These are phyloP conservation scores for Boletus sensibilis DNA, from an alignment of 768 basidiomycete species.

Conservation along the genomic window DNA sequence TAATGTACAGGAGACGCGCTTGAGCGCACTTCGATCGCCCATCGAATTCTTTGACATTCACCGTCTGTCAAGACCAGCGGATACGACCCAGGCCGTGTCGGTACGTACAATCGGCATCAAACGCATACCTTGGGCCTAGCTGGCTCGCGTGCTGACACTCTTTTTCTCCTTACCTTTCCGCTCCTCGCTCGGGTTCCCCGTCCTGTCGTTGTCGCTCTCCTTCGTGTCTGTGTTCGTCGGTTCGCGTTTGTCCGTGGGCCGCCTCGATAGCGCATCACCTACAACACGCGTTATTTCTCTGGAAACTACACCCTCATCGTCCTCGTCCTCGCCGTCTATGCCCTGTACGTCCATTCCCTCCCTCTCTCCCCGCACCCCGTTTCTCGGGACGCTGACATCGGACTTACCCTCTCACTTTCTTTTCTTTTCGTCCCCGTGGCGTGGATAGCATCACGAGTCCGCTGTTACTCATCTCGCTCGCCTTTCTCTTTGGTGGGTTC, in stretches of 20 bases:
- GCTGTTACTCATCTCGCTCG: slow-evolving; percentile 77
- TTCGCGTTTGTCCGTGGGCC: background rate
- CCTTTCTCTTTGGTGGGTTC: slow-evolving; percentile 91
- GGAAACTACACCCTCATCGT: slow-evolving; percentile 88
- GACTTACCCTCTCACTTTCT: too few relatives aligned
- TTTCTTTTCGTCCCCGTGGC: background rate
- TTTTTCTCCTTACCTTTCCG: background rate
- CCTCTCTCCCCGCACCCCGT: background rate
- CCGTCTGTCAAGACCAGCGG: slow-evolving; percentile 79
- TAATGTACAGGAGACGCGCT: slow-evolving; percentile 63
- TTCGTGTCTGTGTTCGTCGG: too few relatives aligned
- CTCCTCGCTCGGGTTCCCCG: too few relatives aligned
- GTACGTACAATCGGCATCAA: slow-evolving; percentile 40
- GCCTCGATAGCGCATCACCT: slow-evolving; percentile 73
- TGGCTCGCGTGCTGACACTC: background rate
- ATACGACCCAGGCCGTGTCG: slow-evolving; percentile 75
- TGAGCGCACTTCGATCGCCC: slow-evolving; percentile 71
- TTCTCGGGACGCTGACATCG: background rate
- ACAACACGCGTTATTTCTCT: slow-evolving; percentile 91
- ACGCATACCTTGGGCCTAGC: background rate
- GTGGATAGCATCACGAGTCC: slow-evolving; percentile 69
- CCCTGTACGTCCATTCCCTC: slow-evolving; percentile 55
- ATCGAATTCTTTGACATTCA: slow-evolving; percentile 83
- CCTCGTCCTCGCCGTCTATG: slow-evolving; percentile 77
- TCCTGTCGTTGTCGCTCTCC: too few relatives aligned